Evolutionary conservation across 2,329 filamentous ascomycete species (phyloP).

Genomic region (Monilinia aucupariae): DNA sequence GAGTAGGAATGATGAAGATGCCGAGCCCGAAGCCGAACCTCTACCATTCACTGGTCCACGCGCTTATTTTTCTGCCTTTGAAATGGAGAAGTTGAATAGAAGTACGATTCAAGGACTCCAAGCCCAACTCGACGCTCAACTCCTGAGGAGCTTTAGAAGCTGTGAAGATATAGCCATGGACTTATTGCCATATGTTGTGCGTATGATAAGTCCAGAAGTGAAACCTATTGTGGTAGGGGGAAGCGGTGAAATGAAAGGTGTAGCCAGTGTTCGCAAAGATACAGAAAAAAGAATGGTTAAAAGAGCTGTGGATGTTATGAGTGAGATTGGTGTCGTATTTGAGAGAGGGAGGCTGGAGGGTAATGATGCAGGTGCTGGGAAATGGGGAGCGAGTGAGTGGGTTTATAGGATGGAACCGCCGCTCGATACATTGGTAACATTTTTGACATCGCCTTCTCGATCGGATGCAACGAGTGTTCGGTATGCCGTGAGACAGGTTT

Average conservation of each 20-base stretch:
- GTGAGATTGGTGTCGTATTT: slow-evolving; percentile 74
- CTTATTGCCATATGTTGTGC: slow-evolving; percentile 76
- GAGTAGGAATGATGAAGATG: slow-evolving; percentile 15
- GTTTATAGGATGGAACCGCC: slow-evolving; percentile 93
- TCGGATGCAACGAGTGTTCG: slow-evolving; percentile 64
- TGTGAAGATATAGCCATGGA: slow-evolving; percentile 72
- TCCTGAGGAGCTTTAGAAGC: slow-evolving; percentile 74
- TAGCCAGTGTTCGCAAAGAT: slow-evolving; percentile 83
- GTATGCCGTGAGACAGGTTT: slow-evolving; percentile 88
- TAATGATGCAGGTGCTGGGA: slow-evolving; percentile 37
- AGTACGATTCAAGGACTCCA: slow-evolving; percentile 70
- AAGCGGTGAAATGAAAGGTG: slow-evolving; percentile 56
- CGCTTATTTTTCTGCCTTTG: slow-evolving; percentile 75
- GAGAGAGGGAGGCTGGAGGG: slow-evolving; percentile 72
- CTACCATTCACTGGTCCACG: slow-evolving; percentile 75
- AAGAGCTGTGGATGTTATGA: slow-evolving; percentile 74
- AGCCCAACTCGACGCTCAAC: slow-evolving; percentile 62
- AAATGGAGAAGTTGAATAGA: slow-evolving; percentile 73
- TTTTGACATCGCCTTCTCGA: slow-evolving; percentile 58
- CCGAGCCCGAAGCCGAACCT: slow-evolving; percentile 38
- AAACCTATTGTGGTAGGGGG: slow-evolving; percentile 84
- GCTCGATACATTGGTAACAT: slow-evolving; percentile 73
- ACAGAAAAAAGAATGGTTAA: slow-evolving; percentile 75
- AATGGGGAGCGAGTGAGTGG: slow-evolving; percentile 59
- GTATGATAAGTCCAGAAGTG: slow-evolving; percentile 81